Evolutionary conservation across 1,284 basidiomycete genomes (phyloP).

Genomic region (Porodaedalea pini): DNA sequence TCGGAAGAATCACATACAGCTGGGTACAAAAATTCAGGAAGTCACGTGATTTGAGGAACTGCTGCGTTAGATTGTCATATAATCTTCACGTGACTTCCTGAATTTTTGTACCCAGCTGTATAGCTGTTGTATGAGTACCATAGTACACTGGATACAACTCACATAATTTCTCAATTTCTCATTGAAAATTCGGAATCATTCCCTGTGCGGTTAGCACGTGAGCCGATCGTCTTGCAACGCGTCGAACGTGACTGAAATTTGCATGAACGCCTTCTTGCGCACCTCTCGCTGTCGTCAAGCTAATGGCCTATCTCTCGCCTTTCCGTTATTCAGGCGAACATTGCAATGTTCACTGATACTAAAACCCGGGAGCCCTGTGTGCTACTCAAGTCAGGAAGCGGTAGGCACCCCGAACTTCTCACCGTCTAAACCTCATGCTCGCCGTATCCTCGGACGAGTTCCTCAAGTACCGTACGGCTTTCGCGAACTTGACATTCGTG

Average conservation of each 20-base stretch:
- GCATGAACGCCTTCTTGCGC: slow-evolving; percentile 10
- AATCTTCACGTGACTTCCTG: no score
- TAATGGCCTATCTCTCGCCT: neutral
- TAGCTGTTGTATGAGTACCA: no score
- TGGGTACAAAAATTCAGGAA: no score
- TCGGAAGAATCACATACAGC: no score
- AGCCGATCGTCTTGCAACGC: neutral
- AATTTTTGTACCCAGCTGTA: no score
- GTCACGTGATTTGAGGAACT: no score
- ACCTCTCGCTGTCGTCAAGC: slow-evolving; percentile 8
- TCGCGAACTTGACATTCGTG: slow-evolving; percentile 43
- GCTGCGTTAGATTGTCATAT: no score
- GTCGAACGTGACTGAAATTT: neutral
- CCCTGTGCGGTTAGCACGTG: neutral
- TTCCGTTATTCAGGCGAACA: no score
- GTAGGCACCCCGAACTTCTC: neutral
- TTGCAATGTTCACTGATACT: neutral
- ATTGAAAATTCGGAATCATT: no score
- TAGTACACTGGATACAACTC: no score
- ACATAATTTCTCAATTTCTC: no score
- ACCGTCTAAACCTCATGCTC: neutral
- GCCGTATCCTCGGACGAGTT: slow-evolving; percentile 2
- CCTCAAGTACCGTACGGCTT: slow-evolving; percentile 19
- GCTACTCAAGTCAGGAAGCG: neutral
- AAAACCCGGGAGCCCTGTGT: neutral